A percentile compares a stretch with the other conserved stretches of the same genome.
phyloP scores from a whole-genome alignment of 768 basidiomycete genomes.

The Amanita pallidorosea region DNA sequence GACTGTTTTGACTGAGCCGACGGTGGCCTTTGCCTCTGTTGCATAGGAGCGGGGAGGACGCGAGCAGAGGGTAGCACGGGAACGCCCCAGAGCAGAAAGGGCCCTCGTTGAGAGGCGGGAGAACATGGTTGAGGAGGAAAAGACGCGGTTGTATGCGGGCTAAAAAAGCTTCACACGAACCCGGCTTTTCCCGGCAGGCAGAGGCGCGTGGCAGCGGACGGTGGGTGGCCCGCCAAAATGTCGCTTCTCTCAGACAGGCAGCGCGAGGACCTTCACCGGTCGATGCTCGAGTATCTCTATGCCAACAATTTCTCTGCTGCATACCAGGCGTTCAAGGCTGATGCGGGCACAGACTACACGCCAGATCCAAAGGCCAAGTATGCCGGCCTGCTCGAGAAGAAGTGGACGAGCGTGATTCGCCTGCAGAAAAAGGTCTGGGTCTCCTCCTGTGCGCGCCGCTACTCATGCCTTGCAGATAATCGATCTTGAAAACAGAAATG shows the following conservation, averaged over 20 bases:
- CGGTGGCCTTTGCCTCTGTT: constrained; percentile 67
- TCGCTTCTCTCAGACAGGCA: constrained; percentile 17
- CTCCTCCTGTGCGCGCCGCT: neutral
- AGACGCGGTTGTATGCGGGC: constrained; percentile 22
- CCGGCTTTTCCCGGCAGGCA: constrained; percentile 29
- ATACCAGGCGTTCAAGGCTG: constrained; percentile 46
- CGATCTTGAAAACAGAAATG: constrained; percentile 83
- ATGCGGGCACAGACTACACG: constrained; percentile 48
- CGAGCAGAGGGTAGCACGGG: constrained; percentile 12
- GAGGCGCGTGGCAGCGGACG: constrained; percentile 6
- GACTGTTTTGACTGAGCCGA: constrained; percentile 91
- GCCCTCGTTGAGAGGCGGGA: constrained; percentile 84
- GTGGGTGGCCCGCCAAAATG: constrained; percentile 7
- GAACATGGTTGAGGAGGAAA: constrained; percentile 52
- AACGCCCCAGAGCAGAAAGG: constrained; percentile 18
- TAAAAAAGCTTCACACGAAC: constrained; percentile 38
- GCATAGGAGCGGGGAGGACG: constrained; percentile 74
- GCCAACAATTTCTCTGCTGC: constrained; percentile 54
- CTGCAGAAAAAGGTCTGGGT: constrained; percentile 81
- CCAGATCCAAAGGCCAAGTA: constrained; percentile 84
- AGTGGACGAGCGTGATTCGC: constrained; percentile 95
- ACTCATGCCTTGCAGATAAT: constrained; percentile 54
- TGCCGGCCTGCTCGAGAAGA: constrained; percentile 87
- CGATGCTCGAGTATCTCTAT: constrained; percentile 71
- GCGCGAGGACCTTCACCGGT: constrained; percentile 41